Base-by-base conservation (phyloP, 257 asterid genomes). In the Solanum microdontum region DNA sequence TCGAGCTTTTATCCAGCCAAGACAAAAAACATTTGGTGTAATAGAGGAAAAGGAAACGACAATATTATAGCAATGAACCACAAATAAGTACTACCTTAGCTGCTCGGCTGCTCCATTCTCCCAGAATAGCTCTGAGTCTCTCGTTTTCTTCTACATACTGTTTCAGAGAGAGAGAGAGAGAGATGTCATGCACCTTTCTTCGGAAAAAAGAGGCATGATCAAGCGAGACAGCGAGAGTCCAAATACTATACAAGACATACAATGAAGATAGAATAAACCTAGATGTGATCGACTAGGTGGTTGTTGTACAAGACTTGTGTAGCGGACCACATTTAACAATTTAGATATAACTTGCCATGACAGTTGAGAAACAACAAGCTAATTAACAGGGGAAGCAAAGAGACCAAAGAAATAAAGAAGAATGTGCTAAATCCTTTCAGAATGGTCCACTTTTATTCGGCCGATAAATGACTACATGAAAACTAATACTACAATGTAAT, bases 141-240 rank as follows among this genome's bases (percentile, higher is more conserved):
- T 97, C 99, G 28, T 94, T 97, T 92, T 97, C 99, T 89, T 95
- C 99, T 21, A 97, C 94, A 88, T 96, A 97, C 99, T 97, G 97
- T 89, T 87, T 34, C 89, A 90, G 82, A 86, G 39, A 87, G 83
- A 76, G 45, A 87, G 74, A 43, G 73, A 51, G 34, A 72, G 75
- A 48, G 83, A 87, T 19, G 84, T 73, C 85, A 87, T 26, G 76
- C 43, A 23, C 26, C 11, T 28, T 39, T 24, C 64, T 43, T 77
- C 7, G n/a, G 14, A 6, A 11, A n/a, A 43, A 24, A 26, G 9
- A 26, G 6, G 26, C 40, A 28, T 1, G 28, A 82, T 9, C 85
- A 82, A 82, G 40, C 2, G 5, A 80, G 39, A 26, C 33, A 11
- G 33, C 9, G 19, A 24, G 8, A 15, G 68, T 14, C 26, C 17